Evolutionary conservation across 805 yeast genomes (phyloP).

Genomic region (Teunomyces aglyptinius): DNA sequence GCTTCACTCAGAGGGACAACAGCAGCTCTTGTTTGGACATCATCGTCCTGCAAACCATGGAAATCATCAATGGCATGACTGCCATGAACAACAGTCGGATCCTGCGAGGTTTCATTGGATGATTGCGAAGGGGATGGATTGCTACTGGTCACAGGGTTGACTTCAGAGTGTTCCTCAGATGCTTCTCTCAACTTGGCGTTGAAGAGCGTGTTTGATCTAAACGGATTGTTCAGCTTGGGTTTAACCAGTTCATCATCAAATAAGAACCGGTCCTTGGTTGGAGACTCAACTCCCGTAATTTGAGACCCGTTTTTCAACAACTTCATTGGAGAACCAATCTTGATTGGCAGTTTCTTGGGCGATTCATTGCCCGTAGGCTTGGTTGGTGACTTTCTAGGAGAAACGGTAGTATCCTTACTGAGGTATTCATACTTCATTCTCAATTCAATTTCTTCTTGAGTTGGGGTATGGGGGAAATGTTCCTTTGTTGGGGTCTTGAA

Average conservation of each 20-base stretch:
- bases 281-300: slow-evolving; percentile 21
- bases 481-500: slow-evolving; percentile 30
- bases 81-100: background rate
- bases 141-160: background rate
- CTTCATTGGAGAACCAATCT: slow-evolving; percentile 39
- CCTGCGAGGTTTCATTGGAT: slow-evolving; percentile 1
- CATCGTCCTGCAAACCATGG: background rate
- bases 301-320: slow-evolving; percentile 29
- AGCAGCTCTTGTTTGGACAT: background rate
- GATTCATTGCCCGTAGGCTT: slow-evolving; percentile 3
- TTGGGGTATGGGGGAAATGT: background rate
- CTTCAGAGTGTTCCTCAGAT: background rate
- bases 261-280: background rate
- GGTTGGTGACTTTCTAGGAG: slow-evolving; percentile 7
- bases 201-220: background rate
- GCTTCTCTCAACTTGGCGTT: slow-evolving; percentile 11
- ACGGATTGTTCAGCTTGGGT: background rate
- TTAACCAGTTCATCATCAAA: slow-evolving; percentile 9
- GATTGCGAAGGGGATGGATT: background rate
- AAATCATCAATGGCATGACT: background rate
- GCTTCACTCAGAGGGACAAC: background rate
- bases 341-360: slow-evolving; percentile 28
- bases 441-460: slow-evolving; percentile 10
- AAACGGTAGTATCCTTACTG: slow-evolving; percentile 11
- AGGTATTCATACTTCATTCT: slow-evolving; percentile 12